These are phyloP conservation scores for Hapsidospora chrysogenum DNA, from an alignment of 495 filamentous ascomycete species.

Conservation along the genomic window DNA sequence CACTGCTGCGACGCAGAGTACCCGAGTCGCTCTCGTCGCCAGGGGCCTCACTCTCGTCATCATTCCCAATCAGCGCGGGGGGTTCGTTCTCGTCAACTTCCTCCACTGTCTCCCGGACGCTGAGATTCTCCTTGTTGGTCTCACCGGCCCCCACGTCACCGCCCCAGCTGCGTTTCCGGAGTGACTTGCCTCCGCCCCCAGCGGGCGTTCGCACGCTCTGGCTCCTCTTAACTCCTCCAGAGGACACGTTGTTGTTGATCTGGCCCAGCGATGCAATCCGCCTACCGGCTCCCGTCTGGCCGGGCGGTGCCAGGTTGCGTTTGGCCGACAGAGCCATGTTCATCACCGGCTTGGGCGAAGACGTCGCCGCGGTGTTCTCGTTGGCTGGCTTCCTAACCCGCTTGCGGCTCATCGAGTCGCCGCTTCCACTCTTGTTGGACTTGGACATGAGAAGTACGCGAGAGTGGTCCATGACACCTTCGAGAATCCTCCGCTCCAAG, in stretches of 20 bases:
- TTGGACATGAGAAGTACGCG: slow-evolving; percentile 64
- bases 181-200: slow-evolving; percentile 29
- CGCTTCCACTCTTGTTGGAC: slow-evolving; percentile 20
- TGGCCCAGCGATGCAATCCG: slow-evolving; percentile 81
- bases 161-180: slow-evolving; percentile 64
- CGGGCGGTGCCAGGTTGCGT: slow-evolving; percentile 23
- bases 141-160: slow-evolving; percentile 30
- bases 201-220: slow-evolving; percentile 48
- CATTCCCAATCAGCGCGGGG: slow-evolving; percentile 3
- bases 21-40: slow-evolving; percentile 10
- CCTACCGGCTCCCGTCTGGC: slow-evolving; percentile 37
- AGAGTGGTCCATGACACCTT: slow-evolving; percentile 91
- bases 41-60: slow-evolving; percentile 6
- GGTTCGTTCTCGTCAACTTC: slow-evolving; percentile 35
- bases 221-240: slow-evolving; percentile 42
- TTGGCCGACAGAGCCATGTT: slow-evolving; percentile 25
- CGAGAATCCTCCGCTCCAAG: slow-evolving; percentile 80
- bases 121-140: slow-evolving; percentile 26
- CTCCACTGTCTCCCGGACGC: slow-evolving; percentile 28
- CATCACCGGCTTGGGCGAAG: slow-evolving; percentile 18
- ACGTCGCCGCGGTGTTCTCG: slow-evolving; percentile 7
- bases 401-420: slow-evolving; percentile 50
- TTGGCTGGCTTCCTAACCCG: slow-evolving; percentile 27
- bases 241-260: slow-evolving; percentile 58
- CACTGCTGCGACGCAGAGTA: slow-evolving; percentile 8